Percentiles rank a stretch among this genome's conserved stretches.
Evolutionary conservation across 73 alveolate genomes (phyloP).

Genomic region (Durusdinium trenchii): DNA sequence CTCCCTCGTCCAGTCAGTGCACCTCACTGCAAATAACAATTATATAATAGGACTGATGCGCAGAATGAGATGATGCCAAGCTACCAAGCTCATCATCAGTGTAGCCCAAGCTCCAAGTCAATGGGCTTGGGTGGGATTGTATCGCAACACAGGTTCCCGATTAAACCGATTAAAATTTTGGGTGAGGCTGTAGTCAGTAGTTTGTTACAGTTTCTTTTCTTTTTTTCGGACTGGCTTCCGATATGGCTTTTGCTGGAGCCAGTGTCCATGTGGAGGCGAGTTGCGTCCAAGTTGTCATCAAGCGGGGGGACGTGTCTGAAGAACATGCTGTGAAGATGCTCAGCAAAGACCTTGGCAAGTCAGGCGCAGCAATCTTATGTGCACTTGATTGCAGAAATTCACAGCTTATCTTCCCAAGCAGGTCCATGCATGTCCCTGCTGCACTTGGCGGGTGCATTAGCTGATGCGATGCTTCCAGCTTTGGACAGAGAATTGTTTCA

Average conservation of each 20-base stretch:
- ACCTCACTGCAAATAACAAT: no score
- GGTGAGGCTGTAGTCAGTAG: no score
- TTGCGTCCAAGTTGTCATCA: conserved; percentile 12
- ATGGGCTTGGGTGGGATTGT: background rate
- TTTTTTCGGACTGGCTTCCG: no score
- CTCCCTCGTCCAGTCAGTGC: no score
- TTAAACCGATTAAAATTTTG: background rate
- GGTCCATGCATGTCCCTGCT: conserved; percentile 51
- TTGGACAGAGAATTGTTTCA: conserved; percentile 40
- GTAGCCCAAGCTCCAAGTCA: background rate
- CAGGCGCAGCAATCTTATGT: background rate
- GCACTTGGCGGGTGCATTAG: conserved; percentile 91
- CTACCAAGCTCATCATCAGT: no score
- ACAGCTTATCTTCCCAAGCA: background rate
- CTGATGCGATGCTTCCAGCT: conserved; percentile 87
- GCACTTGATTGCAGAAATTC: background rate
- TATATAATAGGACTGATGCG: no score
- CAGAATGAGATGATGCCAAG: no score
- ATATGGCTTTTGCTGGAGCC: no score
- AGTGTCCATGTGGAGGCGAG: conserved; percentile 67
- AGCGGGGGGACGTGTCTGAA: conserved; percentile 74
- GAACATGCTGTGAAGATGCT: conserved; percentile 33
- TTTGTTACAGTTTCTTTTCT: no score
- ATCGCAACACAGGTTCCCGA: background rate
- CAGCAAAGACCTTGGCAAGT: background rate